phyloP scores from a whole-genome alignment of 2,329 filamentous ascomycete species.

The Ophiobolus disseminans region DNA sequence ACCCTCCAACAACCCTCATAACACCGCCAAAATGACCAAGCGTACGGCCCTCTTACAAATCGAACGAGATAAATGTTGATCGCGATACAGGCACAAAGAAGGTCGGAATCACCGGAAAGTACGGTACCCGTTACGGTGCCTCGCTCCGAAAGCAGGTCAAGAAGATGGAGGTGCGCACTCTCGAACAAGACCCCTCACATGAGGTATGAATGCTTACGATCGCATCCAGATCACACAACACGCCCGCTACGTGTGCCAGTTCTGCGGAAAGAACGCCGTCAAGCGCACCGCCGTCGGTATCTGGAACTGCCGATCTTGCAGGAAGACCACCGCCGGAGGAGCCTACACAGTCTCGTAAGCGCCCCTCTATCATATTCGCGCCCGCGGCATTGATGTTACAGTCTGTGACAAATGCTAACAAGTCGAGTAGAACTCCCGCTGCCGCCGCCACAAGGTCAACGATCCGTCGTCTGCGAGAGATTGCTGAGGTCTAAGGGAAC shows the following conservation, averaged over 20 bases:
- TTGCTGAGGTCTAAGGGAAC: conserved; percentile 82
- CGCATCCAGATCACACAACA: conserved; percentile 80
- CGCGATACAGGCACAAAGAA: conserved; percentile 53
- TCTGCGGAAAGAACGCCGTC: conserved; percentile 90
- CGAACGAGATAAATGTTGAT: conserved; percentile 23
- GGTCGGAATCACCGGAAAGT: conserved; percentile 98
- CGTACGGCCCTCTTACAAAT: conserved; percentile 33
- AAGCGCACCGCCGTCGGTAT: conserved; percentile 90
- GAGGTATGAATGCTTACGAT: conserved; percentile 28
- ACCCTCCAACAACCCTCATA: conserved; percentile 24
- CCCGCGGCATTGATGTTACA: not conserved
- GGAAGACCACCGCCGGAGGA: conserved; percentile 91
- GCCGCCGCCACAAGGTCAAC: conserved; percentile 95
- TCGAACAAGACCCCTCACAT: conserved; percentile 7
- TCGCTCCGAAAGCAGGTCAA: conserved; percentile 99
- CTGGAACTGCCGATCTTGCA: conserved; percentile 96
- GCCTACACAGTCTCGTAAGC: conserved; percentile 96
- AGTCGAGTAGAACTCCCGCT: conserved; percentile 76
- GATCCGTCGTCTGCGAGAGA: conserved; percentile 95
- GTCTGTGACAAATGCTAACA: conserved; percentile 30
- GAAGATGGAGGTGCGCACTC: conserved; percentile 80
- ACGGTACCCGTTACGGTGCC: conserved; percentile 97
- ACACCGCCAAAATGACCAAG: conserved; percentile 63
- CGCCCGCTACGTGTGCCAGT: conserved; percentile 93
- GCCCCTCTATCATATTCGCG: conserved; percentile 11